Evolutionary conservation across 2,329 filamentous ascomycete genomes (phyloP), one percentile per base, ranked within the genome.

Genomic region (Phialophora expanda): DNA sequence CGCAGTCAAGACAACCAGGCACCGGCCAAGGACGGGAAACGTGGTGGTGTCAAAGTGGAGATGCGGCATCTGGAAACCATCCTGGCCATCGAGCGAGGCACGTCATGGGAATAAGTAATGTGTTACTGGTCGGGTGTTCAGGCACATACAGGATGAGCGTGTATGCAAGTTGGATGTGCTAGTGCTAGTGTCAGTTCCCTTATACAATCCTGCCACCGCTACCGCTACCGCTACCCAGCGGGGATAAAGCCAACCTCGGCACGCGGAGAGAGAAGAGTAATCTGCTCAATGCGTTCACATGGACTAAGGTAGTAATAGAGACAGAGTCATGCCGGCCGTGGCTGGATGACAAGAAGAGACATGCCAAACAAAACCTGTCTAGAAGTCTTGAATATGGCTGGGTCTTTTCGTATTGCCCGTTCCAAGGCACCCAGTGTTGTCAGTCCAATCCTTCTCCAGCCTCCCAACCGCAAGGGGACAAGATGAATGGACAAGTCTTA

Each of bases 1-100:
- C 61, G 63, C 24, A 65, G 66, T 30, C 44, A 61, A 12, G 58
- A 46, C 30, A 41, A 28, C 34, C 61, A 69, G 61, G 66, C 57
- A 62, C 61, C 48, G 20, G 48, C 50, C 44, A 66, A 53, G 26
- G 54, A 62, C 62, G 51, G 44, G 46, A 46, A 62, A 57, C 56
- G 63, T 57, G 56, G 57, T 22, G 38, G 38, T 34, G 24, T 44
- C 17, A 62, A 62, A 32, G 75, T 71, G 50, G 73, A 67, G 54
- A 67, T 76, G 69, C 68, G 69, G 46, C 74, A 78, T 70, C 69
- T 77, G 55, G 67, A 73, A 61, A 75, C 70, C 51, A 76, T 78
- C 62, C 70, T 76, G 41, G 68, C 69, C 22, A 74, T 76, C 55
- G 74, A 74, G n/a, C 71, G 74, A 58, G 70, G 71, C 4, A 65